These are phyloP conservation scores for Verticillium isaacii DNA, from an alignment of 2,329 filamentous ascomycete genomes.

Conservation along the genomic window DNA sequence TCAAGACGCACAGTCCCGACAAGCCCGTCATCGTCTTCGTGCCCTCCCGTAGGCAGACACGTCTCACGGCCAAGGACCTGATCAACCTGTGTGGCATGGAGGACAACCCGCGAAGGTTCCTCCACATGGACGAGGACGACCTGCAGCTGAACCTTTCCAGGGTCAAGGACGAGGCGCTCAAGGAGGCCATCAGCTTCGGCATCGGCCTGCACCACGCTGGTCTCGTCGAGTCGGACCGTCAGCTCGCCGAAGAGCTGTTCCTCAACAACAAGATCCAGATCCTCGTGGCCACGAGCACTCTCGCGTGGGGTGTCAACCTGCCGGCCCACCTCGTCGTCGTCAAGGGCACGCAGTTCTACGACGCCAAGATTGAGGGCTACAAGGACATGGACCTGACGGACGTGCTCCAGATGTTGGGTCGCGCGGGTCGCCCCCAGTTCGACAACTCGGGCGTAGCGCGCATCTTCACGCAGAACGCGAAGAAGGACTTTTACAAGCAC, in stretches of 20 bases:
- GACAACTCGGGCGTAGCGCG: slow-evolving; percentile 92
- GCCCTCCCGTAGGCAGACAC: slow-evolving; percentile 88
- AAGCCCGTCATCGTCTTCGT: slow-evolving; percentile 99
- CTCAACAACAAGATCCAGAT: slow-evolving; percentile 98
- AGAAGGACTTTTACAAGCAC: slow-evolving; percentile 99
- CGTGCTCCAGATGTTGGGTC: slow-evolving; percentile 94
- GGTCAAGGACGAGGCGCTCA: slow-evolving; percentile 88
- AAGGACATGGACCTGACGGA: slow-evolving; percentile 99
- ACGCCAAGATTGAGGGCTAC: slow-evolving; percentile 96
- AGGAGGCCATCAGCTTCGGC: slow-evolving; percentile 93
- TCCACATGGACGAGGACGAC: slow-evolving; percentile 93
- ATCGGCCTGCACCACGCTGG: slow-evolving; percentile 97
- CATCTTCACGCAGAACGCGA: slow-evolving; percentile 95
- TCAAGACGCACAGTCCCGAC: slow-evolving; percentile 92
- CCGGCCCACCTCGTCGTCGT: slow-evolving; percentile 96
- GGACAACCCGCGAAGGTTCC: slow-evolving; percentile 89
- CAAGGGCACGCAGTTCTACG: slow-evolving; percentile 97
- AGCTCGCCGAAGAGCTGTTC: slow-evolving; percentile 89
- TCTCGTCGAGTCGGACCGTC: slow-evolving; percentile 89
- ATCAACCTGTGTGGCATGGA: slow-evolving; percentile 99
- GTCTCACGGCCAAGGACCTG: slow-evolving; percentile 89
- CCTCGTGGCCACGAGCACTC: slow-evolving; percentile 87
- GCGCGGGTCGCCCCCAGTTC: slow-evolving; percentile 93
- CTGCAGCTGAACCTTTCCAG: slow-evolving; percentile 79
- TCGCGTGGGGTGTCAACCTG: slow-evolving; percentile 97